These are phyloP conservation scores for Zarea fungicola DNA, from an alignment of 2,329 filamentous ascomycete species.

Conservation along the genomic window DNA sequence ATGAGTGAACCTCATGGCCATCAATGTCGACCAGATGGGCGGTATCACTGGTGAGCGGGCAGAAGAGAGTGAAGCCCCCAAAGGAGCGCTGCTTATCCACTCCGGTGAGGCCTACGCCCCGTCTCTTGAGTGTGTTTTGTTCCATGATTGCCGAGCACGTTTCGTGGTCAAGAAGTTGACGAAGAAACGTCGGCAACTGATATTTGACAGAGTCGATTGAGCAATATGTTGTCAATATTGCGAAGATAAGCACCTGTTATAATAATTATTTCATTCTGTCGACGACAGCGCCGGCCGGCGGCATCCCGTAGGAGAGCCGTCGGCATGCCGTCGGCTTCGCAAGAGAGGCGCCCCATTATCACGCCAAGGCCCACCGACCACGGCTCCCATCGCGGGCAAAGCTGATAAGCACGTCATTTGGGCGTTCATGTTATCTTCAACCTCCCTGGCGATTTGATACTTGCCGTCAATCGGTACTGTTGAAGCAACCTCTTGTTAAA, in stretches of 20 bases:
- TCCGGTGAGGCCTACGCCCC: constrained; percentile 24
- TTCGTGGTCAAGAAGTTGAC: neutral
- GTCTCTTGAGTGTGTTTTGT: constrained; percentile 26
- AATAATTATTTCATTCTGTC: neutral
- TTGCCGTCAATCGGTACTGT: neutral
- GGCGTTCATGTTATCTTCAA: constrained; percentile 21
- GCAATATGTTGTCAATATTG: neutral
- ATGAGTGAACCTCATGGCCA: constrained; percentile 23
- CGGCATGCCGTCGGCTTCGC: constrained; percentile 19
- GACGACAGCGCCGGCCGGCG: neutral
- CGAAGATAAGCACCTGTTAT: neutral
- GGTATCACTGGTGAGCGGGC: constrained; percentile 22
- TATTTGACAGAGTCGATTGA: neutral
- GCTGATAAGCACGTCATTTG: constrained; percentile 22
- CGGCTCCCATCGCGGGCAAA: constrained; percentile 2
- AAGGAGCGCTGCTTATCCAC: constrained; percentile 22
- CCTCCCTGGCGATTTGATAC: neutral
- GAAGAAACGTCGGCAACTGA: no score
- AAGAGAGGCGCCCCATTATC: neutral
- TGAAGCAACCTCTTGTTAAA: neutral
- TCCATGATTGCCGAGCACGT: constrained; percentile 17
- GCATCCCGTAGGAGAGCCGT: constrained; percentile 4
- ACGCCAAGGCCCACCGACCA: constrained; percentile 12
- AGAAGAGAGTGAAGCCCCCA: constrained; percentile 26
- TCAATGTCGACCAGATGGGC: constrained; percentile 25